Percentiles rank a stretch among this genome's conserved stretches.
Evolutionary conservation across 176 grass and related monocot species (phyloP).

Genomic region (Themeda triandra): DNA sequence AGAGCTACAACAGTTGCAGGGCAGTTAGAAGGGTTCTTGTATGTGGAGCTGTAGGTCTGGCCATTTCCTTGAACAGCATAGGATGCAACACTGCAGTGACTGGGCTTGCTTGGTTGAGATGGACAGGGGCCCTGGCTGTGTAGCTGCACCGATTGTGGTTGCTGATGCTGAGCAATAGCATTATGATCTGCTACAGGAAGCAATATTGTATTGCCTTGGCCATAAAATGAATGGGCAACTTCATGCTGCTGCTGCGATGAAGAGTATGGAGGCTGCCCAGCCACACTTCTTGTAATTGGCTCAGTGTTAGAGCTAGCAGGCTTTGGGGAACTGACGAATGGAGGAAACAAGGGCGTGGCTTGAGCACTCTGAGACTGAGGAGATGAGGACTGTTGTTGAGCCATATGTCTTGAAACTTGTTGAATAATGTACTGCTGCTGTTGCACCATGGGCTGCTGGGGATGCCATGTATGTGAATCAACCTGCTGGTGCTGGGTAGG

Average conservation of each 20-base stretch:
- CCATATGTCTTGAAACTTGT: slow-evolving; percentile 37
- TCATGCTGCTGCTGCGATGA: slow-evolving; percentile 58
- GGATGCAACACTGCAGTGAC: slow-evolving; percentile 49
- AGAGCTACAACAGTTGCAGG: slow-evolving; percentile 45
- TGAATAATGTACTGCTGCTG: slow-evolving; percentile 55
- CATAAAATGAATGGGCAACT: slow-evolving; percentile 56
- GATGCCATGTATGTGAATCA: slow-evolving; percentile 44
- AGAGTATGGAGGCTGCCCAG: slow-evolving; percentile 49
- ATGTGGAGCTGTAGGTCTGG: slow-evolving; percentile 44
- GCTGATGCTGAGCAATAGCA: slow-evolving; percentile 39
- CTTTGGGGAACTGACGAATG: slow-evolving; percentile 56
- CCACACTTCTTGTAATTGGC: slow-evolving; percentile 46
- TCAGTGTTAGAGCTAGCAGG: slow-evolving; percentile 55
- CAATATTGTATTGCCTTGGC: slow-evolving; percentile 55
- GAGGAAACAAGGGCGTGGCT: slow-evolving; percentile 59
- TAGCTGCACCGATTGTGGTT: slow-evolving; percentile 35
- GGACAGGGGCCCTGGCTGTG: slow-evolving; percentile 38
- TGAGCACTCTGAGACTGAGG: slow-evolving; percentile 66
- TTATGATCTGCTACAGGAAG: slow-evolving; percentile 43
- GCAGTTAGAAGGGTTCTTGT: slow-evolving; percentile 45
- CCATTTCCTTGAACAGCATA: slow-evolving; percentile 59
- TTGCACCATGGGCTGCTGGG: slow-evolving; percentile 42
- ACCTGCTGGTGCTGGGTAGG: slow-evolving; percentile 56
- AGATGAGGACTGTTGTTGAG: slow-evolving; percentile 47
- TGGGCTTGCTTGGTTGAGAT: slow-evolving; percentile 57